Evolutionary conservation across 2,329 filamentous ascomycete species (phyloP).

Genomic region (Chaetomium sp.): DNA sequence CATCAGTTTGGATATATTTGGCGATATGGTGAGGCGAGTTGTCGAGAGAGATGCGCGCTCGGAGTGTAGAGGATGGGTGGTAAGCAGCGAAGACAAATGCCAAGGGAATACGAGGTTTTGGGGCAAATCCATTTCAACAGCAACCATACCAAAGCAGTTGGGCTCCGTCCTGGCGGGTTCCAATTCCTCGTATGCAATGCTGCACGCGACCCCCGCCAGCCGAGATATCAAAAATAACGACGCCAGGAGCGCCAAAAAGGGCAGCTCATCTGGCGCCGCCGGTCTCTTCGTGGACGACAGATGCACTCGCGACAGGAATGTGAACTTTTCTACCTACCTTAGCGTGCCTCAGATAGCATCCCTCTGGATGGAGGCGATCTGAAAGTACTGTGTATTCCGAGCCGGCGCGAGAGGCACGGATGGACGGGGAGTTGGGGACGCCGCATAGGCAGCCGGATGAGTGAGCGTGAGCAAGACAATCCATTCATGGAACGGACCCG

Average conservation of each 20-base stretch:
- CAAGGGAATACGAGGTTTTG: conserved; percentile 5
- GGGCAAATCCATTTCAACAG: background rate
- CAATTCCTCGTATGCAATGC: conserved; percentile 6
- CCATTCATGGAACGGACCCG: too few species aligned
- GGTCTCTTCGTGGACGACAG: background rate
- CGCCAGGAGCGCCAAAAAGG: background rate
- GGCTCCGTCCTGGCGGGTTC: too few species aligned
- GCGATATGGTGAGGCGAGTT: too few species aligned
- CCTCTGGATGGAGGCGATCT: background rate
- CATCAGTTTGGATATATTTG: too few species aligned
- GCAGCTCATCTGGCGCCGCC: background rate
- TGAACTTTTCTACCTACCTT: background rate
- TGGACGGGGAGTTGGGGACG: background rate
- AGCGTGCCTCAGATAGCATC: conserved; percentile 4
- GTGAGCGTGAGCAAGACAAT: background rate
- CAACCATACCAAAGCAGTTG: too few species aligned
- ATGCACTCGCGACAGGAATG: background rate
- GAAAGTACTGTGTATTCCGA: background rate
- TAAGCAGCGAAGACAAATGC: background rate
- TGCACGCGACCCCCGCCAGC: conserved; percentile 1
- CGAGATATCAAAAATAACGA: conserved; percentile 1
- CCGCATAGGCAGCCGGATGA: conserved; percentile 3
- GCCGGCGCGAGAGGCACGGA: background rate
- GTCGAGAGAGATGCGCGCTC: too few species aligned
- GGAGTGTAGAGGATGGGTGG: too few species aligned